phyloP scores from a whole-genome alignment of 345 rosid species.

The Garcia nutans region DNA sequence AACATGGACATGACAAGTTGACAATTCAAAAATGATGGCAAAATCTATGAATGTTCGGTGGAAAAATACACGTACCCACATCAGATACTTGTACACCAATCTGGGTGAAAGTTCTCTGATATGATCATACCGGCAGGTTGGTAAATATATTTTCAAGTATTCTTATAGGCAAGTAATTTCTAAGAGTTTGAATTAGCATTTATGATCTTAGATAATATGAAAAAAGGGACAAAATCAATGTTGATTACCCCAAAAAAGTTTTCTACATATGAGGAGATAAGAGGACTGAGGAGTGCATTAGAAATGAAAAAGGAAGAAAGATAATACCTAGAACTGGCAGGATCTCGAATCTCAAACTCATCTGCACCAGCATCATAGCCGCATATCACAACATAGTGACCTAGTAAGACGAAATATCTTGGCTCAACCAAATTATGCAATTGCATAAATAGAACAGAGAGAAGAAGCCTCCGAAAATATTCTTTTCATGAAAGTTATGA shows the following conservation, averaged over 20 bases:
- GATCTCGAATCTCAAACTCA: constrained; percentile 97
- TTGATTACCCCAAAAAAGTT: background rate
- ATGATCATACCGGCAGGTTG: background rate
- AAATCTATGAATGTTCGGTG: background rate
- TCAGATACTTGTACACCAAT: background rate
- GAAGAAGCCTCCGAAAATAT: background rate
- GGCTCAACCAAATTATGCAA: background rate
- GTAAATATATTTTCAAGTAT: background rate
- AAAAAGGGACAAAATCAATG: background rate
- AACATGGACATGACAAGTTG: background rate
- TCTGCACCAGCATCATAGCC: constrained; percentile 72
- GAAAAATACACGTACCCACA: too few species aligned
- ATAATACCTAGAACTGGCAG: constrained; percentile 80
- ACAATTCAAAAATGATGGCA: background rate
- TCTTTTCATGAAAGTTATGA: background rate
- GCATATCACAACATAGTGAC: constrained; percentile 88
- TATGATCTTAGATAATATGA: background rate
- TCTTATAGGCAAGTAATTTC: background rate
- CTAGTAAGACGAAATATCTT: constrained; percentile 32
- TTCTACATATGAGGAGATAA: background rate
- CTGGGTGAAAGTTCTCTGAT: background rate
- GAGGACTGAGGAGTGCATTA: background rate
- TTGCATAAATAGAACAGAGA: background rate
- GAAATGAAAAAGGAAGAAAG: background rate
- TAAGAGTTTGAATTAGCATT: background rate